phyloP scores from a whole-genome alignment of 352 stramenopile species.

The Halophytophthora polymorphica region DNA sequence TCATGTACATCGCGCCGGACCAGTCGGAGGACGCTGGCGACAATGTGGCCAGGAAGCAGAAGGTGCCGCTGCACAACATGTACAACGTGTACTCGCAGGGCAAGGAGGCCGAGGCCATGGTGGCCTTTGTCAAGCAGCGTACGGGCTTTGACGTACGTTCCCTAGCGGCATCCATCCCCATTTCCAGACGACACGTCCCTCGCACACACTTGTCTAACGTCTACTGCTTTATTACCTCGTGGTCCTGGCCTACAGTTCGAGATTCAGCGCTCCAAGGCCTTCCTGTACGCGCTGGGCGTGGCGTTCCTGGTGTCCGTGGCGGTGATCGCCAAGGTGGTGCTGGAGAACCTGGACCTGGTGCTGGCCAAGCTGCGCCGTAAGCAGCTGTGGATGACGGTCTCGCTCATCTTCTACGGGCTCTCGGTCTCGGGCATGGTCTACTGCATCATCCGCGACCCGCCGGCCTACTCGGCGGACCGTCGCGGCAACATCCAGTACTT shows the following conservation, averaged over 20 bases:
- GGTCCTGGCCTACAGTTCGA: slow-evolving; percentile 23
- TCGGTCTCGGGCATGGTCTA: slow-evolving; percentile 89
- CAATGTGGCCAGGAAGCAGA: slow-evolving; percentile 43
- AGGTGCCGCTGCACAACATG: slow-evolving; percentile 49
- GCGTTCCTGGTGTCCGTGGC: slow-evolving; percentile 28
- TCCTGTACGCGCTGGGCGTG: slow-evolving; percentile 49
- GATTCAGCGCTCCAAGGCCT: slow-evolving; percentile 69
- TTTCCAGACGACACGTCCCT: too few relatives aligned
- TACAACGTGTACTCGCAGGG: slow-evolving; percentile 81
- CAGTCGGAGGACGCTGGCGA: slow-evolving; percentile 49
- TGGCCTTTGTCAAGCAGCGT: slow-evolving; percentile 73
- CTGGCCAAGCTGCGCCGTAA: slow-evolving; percentile 72
- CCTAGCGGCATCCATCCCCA: too few relatives aligned
- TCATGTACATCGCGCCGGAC: slow-evolving; percentile 74
- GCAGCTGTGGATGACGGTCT: slow-evolving; percentile 86
- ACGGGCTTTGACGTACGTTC: slow-evolving; percentile 75
- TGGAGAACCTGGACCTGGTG: slow-evolving; percentile 67
- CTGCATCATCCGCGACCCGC: slow-evolving; percentile 87
- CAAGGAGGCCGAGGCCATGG: slow-evolving; percentile 67
- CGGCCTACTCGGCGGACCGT: slow-evolving; percentile 63
- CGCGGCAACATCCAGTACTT: slow-evolving; percentile 87
- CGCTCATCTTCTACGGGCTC: slow-evolving; percentile 83
- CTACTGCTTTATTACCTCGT: slow-evolving; percentile 2
- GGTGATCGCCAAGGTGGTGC: slow-evolving; percentile 54
- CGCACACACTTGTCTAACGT: too few relatives aligned